These are phyloP conservation scores for Cornus florida DNA, from an alignment of 148 eudicot species.

Conservation along the genomic window DNA sequence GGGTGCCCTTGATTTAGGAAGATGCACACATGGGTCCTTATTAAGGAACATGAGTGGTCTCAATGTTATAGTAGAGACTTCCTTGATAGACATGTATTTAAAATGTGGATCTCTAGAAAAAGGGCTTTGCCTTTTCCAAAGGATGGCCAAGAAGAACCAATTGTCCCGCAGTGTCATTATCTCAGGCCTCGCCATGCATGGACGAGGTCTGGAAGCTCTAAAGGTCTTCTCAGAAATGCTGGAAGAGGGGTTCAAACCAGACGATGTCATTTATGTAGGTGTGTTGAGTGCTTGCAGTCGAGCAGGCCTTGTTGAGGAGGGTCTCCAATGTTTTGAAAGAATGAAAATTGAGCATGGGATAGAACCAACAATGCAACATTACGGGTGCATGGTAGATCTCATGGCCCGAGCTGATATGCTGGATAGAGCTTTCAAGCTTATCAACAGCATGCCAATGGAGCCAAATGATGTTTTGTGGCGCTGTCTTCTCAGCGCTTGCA, in stretches of 20 bases:
- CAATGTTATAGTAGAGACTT: conserved; percentile 52
- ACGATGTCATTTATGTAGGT: conserved; percentile 44
- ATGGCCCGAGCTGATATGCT: conserved; percentile 47
- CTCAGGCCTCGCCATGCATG: conserved; percentile 52
- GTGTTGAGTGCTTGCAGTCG: conserved; percentile 53
- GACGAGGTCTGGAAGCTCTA: conserved; percentile 36
- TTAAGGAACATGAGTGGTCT: conserved; percentile 42
- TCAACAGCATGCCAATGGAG: conserved; percentile 35
- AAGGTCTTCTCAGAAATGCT: conserved; percentile 44
- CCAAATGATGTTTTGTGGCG: conserved; percentile 60
- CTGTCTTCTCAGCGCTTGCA: conserved; percentile 39
- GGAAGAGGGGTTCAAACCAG: conserved; percentile 37
- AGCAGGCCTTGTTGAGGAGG: conserved; percentile 45
- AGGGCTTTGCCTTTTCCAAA: conserved; percentile 36
- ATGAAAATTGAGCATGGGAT: conserved; percentile 39
- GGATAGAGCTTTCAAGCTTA: conserved; percentile 38
- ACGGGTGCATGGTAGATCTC: conserved; percentile 52
- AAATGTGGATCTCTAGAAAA: conserved; percentile 48
- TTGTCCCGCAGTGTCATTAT: conserved; percentile 47
- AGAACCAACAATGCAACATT: conserved; percentile 46
- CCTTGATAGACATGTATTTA: conserved; percentile 55
- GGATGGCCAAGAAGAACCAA: conserved; percentile 39
- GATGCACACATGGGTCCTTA: conserved; percentile 49
- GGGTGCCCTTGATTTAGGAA: conserved; percentile 49
- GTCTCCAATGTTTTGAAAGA: conserved; percentile 28